Evolutionary conservation across 148 eudicot species (phyloP), one percentile per base, ranked within the genome.

Genomic region (Chenopodium suecicum): DNA sequence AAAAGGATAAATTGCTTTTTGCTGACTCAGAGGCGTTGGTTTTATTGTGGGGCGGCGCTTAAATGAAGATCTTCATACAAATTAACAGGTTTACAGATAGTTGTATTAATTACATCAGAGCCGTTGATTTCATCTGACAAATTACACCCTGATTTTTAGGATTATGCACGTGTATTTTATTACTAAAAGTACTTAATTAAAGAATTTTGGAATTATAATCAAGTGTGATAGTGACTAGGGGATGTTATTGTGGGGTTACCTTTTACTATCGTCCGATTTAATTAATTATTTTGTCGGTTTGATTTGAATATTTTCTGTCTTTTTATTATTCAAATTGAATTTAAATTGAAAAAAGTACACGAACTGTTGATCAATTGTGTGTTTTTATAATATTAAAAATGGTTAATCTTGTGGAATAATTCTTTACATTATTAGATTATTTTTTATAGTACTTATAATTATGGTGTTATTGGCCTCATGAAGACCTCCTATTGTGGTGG

Each of bases 91-190:
- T 17, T 34, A 22, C 10, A 31, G 13, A 0, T 7, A 32, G 4
- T 4, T 22, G 47, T 29, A 37, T 34, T 11, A 12, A 19, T 4
- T 14, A 70, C 48, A 82, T 82, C 80, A 69, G n/a, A 76, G 69
- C 84, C 84, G 76, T 82, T 58, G 22, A 82, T 82, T 25, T 8
- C 1, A 9, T 58, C 80, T 29, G 84, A 82, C 81, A 31, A 62
- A 41, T 66, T 11, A 20, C 56, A 47, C 20, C 70, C 77, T 52
- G 41, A 73, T 78, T 65, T 50, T 47, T 34, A 66, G 78, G 85
- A 54, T 65, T 62, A n/a, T 74, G 85, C 85, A 83, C 82, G 85
- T 83, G 85, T 16, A 6, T 3, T 41, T 70, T 7, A 32, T 70
- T 70, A 34, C 27, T 20, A 14, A 6, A 7, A 78, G 5, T 37